These are phyloP conservation scores for Gossypium ekmanianum DNA, from an alignment of 345 rosid species.

Conservation along the genomic window DNA sequence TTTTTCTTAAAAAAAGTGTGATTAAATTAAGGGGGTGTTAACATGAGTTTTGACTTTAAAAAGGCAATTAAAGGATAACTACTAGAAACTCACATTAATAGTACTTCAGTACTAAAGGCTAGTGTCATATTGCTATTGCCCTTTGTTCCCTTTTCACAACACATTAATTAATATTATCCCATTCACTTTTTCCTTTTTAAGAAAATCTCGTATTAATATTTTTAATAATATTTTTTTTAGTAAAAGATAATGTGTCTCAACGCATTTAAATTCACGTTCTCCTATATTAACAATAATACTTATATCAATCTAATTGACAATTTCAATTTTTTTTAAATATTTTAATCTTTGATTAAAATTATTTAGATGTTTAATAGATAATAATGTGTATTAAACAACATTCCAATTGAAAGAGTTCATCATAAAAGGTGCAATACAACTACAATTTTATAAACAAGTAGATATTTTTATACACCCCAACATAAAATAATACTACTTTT, in stretches of 20 bases:
- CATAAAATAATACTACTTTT: background rate
- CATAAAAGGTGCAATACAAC: background rate
- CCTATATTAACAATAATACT: rapidly evolving
- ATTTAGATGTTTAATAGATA: too few relatives aligned
- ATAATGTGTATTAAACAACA: background rate
- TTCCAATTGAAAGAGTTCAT: background rate
- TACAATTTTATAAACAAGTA: background rate
- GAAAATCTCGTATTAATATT: too few relatives aligned
- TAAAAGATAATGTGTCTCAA: rapidly evolving
- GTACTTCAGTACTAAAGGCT: too few relatives aligned
- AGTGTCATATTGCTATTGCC: too few relatives aligned
- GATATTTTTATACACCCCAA: background rate
- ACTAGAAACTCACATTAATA: too few relatives aligned
- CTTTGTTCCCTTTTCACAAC: background rate
- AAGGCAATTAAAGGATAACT: background rate
- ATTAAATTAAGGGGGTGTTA: too few relatives aligned
- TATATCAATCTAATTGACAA: rapidly evolving
- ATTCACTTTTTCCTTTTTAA: background rate
- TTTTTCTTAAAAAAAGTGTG: too few relatives aligned
- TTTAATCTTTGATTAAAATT: too few relatives aligned
- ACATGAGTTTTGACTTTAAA: too few relatives aligned
- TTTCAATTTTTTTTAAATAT: too few relatives aligned
- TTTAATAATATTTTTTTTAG: too few relatives aligned
- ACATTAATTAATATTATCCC: background rate
- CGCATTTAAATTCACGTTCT: rapidly evolving